phyloP scores from a whole-genome alignment of 2,329 filamentous ascomycete species.

The Aspergillus bombycis region DNA sequence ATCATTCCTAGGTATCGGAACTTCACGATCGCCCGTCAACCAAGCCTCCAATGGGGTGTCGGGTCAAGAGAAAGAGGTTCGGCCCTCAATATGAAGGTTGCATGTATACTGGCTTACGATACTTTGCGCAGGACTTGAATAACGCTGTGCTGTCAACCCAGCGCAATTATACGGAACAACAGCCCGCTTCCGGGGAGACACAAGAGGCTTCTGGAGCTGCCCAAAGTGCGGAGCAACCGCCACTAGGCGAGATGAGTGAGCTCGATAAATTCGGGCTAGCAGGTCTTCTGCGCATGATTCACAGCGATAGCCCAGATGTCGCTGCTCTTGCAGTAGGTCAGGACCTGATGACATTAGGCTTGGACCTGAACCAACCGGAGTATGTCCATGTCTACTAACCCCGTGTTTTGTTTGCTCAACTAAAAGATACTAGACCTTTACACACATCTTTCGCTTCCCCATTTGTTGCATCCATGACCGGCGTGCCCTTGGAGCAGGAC shows the following conservation, averaged over 20 bases:
- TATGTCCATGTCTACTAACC: conserved; percentile 40
- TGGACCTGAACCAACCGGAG: conserved; percentile 67
- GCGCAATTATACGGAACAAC: conserved; percentile 39
- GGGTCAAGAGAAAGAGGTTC: conserved; percentile 47
- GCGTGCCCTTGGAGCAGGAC: conserved; percentile 64
- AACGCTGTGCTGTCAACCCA: conserved; percentile 38
- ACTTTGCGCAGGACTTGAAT: conserved; percentile 37
- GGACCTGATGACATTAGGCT: conserved; percentile 64
- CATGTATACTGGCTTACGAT: background rate
- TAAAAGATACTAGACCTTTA: conserved; percentile 51
- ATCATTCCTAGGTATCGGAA: conserved; percentile 36
- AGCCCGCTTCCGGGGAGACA: conserved; percentile 39
- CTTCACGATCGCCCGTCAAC: conserved; percentile 47
- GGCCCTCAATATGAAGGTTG: background rate
- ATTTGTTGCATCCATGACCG: conserved; percentile 60
- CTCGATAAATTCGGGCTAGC: conserved; percentile 63
- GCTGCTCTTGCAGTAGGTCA: conserved; percentile 63
- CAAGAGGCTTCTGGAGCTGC: conserved; percentile 38
- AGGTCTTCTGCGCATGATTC: conserved; percentile 62
- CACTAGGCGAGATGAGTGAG: conserved; percentile 61
- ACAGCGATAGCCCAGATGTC: conserved; percentile 56
- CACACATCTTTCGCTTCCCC: conserved; percentile 67
- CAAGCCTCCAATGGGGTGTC: conserved; percentile 47
- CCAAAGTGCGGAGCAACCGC: conserved; percentile 42
- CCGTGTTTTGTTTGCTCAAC: conserved; percentile 19